These are phyloP conservation scores for Melanopsichium pennsylvanicum DNA, from an alignment of 1,284 basidiomycete genomes.

Conservation along the genomic window DNA sequence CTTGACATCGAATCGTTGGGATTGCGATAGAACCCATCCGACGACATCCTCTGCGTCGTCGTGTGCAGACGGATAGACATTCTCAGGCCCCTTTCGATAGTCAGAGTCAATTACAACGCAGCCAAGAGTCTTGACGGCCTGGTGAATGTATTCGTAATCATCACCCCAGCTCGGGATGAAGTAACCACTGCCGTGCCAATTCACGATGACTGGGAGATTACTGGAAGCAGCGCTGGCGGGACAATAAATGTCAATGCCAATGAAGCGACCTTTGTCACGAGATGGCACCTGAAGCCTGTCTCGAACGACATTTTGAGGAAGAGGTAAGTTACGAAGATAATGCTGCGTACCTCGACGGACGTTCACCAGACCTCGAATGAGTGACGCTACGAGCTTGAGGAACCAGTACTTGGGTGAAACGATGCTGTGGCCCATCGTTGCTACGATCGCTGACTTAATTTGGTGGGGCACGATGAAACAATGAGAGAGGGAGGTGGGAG, in stretches of 20 bases:
- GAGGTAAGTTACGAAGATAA: conserved; percentile 21
- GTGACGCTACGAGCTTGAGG: conserved; percentile 24
- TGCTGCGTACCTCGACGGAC: conserved; percentile 20
- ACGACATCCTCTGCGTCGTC: conserved; percentile 51
- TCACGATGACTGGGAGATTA: conserved; percentile 29
- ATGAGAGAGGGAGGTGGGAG: too few relatives aligned
- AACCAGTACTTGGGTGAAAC: conserved; percentile 34
- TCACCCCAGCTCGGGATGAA: conserved; percentile 40
- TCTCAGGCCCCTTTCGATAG: conserved; percentile 61
- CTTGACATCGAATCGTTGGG: conserved; percentile 28
- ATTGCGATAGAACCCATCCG: conserved; percentile 39
- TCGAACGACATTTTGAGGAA: conserved; percentile 6
- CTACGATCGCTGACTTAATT: too few relatives aligned
- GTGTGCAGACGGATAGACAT: conserved; percentile 45
- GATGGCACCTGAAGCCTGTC: conserved; percentile 30
- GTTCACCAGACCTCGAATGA: conserved; percentile 10
- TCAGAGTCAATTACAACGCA: conserved; percentile 40
- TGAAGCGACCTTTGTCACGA: conserved; percentile 29
- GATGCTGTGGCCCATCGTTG: conserved; percentile 22
- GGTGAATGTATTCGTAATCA: conserved; percentile 22
- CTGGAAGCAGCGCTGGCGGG: conserved; percentile 8
- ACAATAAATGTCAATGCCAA: conserved; percentile 35
- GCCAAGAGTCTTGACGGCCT: conserved; percentile 24
- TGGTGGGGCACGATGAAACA: too few relatives aligned
- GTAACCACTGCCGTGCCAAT: conserved; percentile 45